Percentiles rank a stretch among this genome's conserved stretches.
These are phyloP conservation scores for Pseudotulostoma volvatum DNA, from an alignment of 495 filamentous ascomycete genomes.

Conservation along the genomic window DNA sequence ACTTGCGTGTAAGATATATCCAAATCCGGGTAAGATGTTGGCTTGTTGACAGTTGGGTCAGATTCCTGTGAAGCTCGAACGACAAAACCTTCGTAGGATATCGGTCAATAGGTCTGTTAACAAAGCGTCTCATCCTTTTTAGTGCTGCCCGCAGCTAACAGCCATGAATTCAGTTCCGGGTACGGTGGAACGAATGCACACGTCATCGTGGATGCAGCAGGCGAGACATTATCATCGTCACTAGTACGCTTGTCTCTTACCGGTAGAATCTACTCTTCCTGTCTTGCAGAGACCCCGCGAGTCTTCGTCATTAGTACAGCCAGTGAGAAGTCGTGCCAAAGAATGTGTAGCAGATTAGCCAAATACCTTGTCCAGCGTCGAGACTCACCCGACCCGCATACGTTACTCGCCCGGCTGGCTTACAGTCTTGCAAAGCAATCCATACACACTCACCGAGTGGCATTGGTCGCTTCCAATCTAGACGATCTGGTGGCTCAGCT, in stretches of 20 bases:
- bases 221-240: no score
- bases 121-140: no score
- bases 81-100: slow-evolving; percentile 9
- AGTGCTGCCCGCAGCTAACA: no score
- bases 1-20: slow-evolving; percentile 7
- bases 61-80: slow-evolving; percentile 8
- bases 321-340: slow-evolving; percentile 1
- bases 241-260: no score
- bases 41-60: slow-evolving; percentile 1
- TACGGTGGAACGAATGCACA: slow-evolving; percentile 19
- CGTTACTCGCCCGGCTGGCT: slow-evolving; percentile 3
- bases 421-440: slow-evolving; percentile 3
- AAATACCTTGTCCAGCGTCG: not conserved
- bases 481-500: not conserved
- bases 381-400: not conserved
- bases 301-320: not conserved
- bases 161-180: no score
- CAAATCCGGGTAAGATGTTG: not conserved
- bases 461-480: not conserved
- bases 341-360: not conserved
- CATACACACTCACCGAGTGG: not conserved
- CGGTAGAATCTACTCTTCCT: not conserved
- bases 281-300: slow-evolving; percentile 7
- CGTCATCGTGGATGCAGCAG: slow-evolving; percentile 17
- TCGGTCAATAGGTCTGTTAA: slow-evolving; percentile 17